Evolutionary conservation across 306 rosid species (phyloP).

Genomic region (Oemleria cerasiformis): DNA sequence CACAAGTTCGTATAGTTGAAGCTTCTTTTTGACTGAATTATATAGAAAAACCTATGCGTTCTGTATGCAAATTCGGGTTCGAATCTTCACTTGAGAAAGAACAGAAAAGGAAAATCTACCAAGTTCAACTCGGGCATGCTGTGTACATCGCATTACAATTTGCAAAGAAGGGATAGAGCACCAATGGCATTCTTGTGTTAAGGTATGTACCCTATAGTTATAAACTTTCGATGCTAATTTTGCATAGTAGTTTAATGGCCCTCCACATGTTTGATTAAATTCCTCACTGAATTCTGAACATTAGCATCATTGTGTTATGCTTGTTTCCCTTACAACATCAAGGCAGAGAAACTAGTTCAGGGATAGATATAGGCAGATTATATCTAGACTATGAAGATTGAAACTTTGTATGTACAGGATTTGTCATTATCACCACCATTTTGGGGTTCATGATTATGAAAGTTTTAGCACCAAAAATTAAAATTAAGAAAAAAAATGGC

Average conservation of each 20-base stretch:
- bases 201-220: background rate
- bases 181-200: background rate
- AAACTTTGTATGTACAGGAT: background rate
- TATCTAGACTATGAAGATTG: background rate
- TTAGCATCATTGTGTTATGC: background rate
- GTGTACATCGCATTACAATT: background rate
- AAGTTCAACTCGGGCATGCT: background rate
- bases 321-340: no score
- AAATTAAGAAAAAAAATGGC: background rate
- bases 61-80: no score
- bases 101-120: background rate
- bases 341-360: no score
- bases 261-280: slow-evolving; percentile 35
- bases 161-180: background rate
- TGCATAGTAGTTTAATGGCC: background rate
- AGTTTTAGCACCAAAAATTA: background rate
- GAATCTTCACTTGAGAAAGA: background rate
- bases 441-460: slow-evolving; percentile 17
- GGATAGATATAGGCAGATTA: background rate
- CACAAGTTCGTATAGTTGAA: no score
- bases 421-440: slow-evolving; percentile 6
- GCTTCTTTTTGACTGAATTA: no score
- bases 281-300: slow-evolving; percentile 19
- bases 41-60: no score
- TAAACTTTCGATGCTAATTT: background rate